Conservation (phyloP, 2,329 filamentous ascomycete genomes). For the Emydomyces testavorans region DNA sequence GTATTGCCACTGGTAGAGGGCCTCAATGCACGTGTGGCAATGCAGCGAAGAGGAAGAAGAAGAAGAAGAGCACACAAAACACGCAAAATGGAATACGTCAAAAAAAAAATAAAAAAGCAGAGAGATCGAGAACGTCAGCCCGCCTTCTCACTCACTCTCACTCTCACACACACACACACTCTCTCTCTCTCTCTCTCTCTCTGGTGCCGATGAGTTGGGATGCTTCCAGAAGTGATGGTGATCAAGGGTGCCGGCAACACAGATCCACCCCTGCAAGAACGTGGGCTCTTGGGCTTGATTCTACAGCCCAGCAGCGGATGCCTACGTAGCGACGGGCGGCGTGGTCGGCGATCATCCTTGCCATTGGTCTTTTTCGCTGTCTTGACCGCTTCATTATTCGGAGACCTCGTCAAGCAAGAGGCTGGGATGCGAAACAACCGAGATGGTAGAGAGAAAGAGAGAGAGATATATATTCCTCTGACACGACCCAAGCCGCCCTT, state of each 20-base stretch:
- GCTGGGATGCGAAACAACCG: too few relatives aligned
- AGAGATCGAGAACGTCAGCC: background rate
- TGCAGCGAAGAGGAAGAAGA: background rate
- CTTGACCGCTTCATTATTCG: too few relatives aligned
- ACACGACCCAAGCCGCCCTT: too few relatives aligned
- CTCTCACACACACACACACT: too few relatives aligned
- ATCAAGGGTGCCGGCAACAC: background rate
- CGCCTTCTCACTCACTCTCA: background rate
- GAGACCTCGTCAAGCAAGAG: too few relatives aligned
- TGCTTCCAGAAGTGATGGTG: too few relatives aligned
- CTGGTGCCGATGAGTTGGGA: too few relatives aligned
- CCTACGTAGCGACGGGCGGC: background rate
- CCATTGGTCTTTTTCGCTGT: background rate
- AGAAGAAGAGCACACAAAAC: background rate
- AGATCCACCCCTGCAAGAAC: constrained; percentile 4
- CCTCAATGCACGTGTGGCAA: background rate
- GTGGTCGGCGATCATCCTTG: constrained; percentile 3
- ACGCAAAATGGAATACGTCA: background rate
- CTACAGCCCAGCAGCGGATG: background rate
- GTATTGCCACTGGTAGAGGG: too few relatives aligned
- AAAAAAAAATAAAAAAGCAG: background rate
- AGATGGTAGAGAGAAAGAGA: too few relatives aligned
- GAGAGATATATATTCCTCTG: too few relatives aligned
- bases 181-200: too few relatives aligned
- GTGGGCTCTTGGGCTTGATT: constrained; percentile 3